Conservation (phyloP, 1,284 basidiomycete genomes). For the Ceratobasidium papillatum region DNA sequence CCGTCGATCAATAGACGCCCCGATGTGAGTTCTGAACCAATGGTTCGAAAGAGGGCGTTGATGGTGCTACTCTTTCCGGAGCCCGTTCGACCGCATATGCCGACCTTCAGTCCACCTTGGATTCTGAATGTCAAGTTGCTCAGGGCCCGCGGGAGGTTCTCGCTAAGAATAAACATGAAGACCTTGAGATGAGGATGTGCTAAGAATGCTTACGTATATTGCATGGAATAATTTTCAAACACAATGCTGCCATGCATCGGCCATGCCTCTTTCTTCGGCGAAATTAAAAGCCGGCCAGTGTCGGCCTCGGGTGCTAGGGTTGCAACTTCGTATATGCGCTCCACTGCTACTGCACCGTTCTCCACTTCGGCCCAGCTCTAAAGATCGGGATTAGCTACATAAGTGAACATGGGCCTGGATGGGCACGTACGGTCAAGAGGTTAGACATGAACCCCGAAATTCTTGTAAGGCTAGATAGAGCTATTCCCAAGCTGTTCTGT, state of each 20-base stretch:
- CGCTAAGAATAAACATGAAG: conserved; percentile 38
- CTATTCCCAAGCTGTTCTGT: conserved; percentile 48
- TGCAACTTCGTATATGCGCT: conserved; percentile 49
- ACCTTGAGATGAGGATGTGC: too few relatives aligned
- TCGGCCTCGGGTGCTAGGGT: conserved; percentile 47
- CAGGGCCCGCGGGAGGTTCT: conserved; percentile 51
- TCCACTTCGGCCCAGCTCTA: conserved; percentile 51
- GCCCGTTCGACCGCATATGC: conserved; percentile 43
- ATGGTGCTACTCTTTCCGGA: conserved; percentile 43
- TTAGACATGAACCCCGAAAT: conserved; percentile 43
- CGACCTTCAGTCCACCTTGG: conserved; percentile 49
- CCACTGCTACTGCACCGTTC: conserved; percentile 51
- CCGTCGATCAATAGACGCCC: conserved; percentile 44
- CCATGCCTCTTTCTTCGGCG: conserved; percentile 46
- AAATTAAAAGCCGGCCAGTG: conserved; percentile 34
- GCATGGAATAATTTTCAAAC: conserved; percentile 51
- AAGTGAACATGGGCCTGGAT: not conserved
- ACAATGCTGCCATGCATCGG: conserved; percentile 50
- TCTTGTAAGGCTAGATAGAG: conserved; percentile 48
- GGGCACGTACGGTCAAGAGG: conserved; percentile 18
- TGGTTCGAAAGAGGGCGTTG: conserved; percentile 43
- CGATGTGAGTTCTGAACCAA: conserved; percentile 32
- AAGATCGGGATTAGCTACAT: conserved; percentile 41
- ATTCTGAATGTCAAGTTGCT: conserved; percentile 49
- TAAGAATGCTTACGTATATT: conserved; percentile 46